Conservation (phyloP, 148 eudicot species). For the Spergularia marina region DNA sequence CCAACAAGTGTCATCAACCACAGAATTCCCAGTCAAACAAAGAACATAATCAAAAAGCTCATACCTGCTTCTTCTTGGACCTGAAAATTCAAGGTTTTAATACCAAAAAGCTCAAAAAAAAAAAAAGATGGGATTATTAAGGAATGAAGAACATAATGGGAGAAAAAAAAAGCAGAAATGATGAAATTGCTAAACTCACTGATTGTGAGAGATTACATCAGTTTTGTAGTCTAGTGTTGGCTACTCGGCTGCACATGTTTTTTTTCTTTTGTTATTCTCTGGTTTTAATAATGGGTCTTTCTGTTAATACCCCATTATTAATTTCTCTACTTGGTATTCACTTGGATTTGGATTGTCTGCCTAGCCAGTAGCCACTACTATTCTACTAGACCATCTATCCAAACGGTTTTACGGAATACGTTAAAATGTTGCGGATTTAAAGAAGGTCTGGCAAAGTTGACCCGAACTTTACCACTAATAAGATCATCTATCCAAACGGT, state of each 20-base stretch:
- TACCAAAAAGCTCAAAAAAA: not conserved
- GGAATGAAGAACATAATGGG: not conserved
- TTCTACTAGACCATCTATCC: no score
- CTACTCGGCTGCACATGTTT: conserved; percentile 12
- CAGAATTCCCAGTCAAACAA: conserved; percentile 22
- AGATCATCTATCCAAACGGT: no score
- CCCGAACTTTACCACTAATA: no score
- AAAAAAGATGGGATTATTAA: not conserved
- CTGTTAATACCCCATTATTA: not conserved
- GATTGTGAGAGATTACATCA: conserved; percentile 9
- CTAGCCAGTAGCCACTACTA: no score
- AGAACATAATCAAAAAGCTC: conserved; percentile 13
- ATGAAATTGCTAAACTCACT: not conserved
- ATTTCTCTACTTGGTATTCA: not conserved
- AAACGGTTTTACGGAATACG: no score
- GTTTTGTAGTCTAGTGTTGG: conserved; percentile 14
- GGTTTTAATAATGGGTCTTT: not conserved
- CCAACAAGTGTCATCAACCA: conserved; percentile 10
- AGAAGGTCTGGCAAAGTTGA: no score
- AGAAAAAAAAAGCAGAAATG: not conserved
- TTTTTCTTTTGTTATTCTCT: not conserved
- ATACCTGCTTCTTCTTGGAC: not conserved
- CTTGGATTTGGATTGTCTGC: no score
- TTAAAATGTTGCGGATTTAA: no score
- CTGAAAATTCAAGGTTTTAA: not conserved